These are phyloP conservation scores for Actinomortierella ambigua DNA, from an alignment of 371 early-diverging fungal species.

Conservation along the genomic window DNA sequence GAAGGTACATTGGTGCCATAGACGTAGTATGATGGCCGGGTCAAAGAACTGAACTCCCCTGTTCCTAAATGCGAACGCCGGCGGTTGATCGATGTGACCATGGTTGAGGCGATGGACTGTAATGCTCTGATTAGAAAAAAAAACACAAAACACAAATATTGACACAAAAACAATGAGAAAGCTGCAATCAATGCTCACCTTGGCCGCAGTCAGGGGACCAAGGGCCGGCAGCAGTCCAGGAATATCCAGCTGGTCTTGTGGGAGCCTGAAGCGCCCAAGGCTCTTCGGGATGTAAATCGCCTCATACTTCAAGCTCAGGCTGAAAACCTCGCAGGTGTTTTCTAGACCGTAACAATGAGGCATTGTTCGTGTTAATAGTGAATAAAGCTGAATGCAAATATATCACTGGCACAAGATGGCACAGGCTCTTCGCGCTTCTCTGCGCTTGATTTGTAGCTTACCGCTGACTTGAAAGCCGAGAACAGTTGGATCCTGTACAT, in stretches of 20 bases:
- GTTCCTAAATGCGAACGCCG: constrained; percentile 12
- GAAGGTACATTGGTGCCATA: constrained; percentile 18
- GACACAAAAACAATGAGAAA: background rate
- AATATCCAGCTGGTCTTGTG: constrained; percentile 10
- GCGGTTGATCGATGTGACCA: constrained; percentile 11
- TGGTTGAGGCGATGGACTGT: constrained; percentile 11
- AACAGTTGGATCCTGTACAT: constrained; percentile 11
- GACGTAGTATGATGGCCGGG: constrained; percentile 15
- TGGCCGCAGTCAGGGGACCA: constrained; percentile 13
- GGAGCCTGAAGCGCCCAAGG: constrained; percentile 18
- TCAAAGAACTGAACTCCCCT: constrained; percentile 15
- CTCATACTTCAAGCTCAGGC: constrained; percentile 13
- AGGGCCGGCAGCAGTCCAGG: constrained; percentile 7
- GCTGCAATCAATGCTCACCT: constrained; percentile 7
- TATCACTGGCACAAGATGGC: background rate
- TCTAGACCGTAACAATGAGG: constrained; percentile 2
- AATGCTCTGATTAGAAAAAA: constrained; percentile 4
- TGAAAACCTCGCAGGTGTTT: constrained; percentile 13
- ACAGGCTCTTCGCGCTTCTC: constrained; percentile 3
- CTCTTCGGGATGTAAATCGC: constrained; percentile 22
- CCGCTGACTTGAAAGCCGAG: constrained; percentile 15
- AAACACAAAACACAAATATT: background rate
- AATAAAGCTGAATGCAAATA: background rate
- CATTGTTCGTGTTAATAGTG: background rate
- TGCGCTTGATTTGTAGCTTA: constrained; percentile 9